A percentile compares a stretch with the other conserved stretches of the same genome.
Evolutionary conservation across 164 flowering plant genomes (phyloP).

Genomic region (Nymphaea thermarum): DNA sequence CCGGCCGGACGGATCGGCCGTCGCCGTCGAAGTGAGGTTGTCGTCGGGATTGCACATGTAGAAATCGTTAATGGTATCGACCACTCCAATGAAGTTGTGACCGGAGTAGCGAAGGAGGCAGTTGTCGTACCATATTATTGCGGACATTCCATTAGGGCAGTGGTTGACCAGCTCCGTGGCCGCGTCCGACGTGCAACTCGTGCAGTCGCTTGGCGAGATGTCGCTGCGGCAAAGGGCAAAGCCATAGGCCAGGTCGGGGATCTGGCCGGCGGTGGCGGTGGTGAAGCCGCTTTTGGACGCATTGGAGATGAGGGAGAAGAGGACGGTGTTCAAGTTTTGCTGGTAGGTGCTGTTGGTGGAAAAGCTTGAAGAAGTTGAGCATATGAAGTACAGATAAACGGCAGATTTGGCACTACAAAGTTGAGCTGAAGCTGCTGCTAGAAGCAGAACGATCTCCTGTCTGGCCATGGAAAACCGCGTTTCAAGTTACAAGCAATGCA

Average conservation of each 20-base stretch:
- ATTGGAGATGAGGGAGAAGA: slow-evolving; percentile 11
- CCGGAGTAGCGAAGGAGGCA: slow-evolving; percentile 33
- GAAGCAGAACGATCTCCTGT: too few species aligned
- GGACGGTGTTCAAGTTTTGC: slow-evolving; percentile 16
- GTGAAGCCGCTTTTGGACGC: slow-evolving; percentile 21
- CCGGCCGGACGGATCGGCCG: neutral
- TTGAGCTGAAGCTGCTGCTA: too few species aligned
- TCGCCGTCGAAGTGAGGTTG: slow-evolving; percentile 15
- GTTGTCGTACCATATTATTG: slow-evolving; percentile 30
- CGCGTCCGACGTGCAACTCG: too few species aligned
- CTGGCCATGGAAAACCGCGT: too few species aligned
- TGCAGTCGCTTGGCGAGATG: slow-evolving; percentile 7
- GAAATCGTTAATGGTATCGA: slow-evolving; percentile 16
- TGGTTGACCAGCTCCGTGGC: slow-evolving; percentile 10
- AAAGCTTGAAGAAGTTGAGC: slow-evolving; percentile 12
- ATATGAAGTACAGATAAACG: slow-evolving; percentile 13
- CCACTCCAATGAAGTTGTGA: slow-evolving; percentile 21
- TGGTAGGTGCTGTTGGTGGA: slow-evolving; percentile 7
- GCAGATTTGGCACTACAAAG: neutral
- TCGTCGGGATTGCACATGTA: slow-evolving; percentile 19
- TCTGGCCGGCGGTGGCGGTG: slow-evolving; percentile 5
- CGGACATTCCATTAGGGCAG: slow-evolving; percentile 26
- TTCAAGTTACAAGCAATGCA: too few species aligned
- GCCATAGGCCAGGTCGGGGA: slow-evolving; percentile 7
- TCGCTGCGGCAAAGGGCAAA: slow-evolving; percentile 41